These are phyloP conservation scores for Saccharomyces kudriavzevii DNA, from an alignment of 805 yeast genomes.

Conservation along the genomic window DNA sequence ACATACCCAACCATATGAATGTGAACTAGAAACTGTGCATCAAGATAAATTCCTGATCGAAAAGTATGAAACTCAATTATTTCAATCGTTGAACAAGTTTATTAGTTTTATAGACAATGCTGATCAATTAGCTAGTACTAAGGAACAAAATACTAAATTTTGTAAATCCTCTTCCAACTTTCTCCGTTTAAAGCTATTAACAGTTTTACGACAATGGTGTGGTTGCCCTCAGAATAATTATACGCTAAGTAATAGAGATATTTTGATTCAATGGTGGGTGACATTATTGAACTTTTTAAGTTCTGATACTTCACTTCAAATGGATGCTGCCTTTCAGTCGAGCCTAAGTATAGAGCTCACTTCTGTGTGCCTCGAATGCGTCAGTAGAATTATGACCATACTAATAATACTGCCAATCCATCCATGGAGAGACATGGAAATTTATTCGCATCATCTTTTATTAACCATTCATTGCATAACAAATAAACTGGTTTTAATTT, in stretches of 20 bases:
- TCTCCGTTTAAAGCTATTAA: slow-evolving; percentile 6
- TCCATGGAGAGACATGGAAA: slow-evolving; percentile 12
- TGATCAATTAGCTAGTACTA: background rate
- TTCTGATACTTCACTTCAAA: slow-evolving; percentile 8
- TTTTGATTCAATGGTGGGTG: slow-evolving; percentile 30
- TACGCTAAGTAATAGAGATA: slow-evolving; percentile 10
- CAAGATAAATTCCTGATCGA: background rate
- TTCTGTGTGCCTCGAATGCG: slow-evolving; percentile 29
- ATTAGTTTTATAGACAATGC: slow-evolving; percentile 13
- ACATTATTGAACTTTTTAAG: slow-evolving; percentile 21
- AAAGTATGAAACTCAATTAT: slow-evolving; percentile 14
- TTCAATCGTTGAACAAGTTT: slow-evolving; percentile 19
- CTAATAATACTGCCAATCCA: slow-evolving; percentile 12
- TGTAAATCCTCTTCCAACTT: slow-evolving; percentile 3
- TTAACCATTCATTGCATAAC: slow-evolving; percentile 24
- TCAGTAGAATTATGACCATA: slow-evolving; percentile 27
- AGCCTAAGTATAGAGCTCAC: slow-evolving; percentile 16
- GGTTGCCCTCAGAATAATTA: background rate
- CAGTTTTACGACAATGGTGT: slow-evolving; percentile 3
- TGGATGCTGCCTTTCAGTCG: slow-evolving; percentile 4
- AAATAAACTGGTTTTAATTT: slow-evolving; percentile 18
- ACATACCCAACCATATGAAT: background rate
- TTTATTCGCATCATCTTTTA: slow-evolving; percentile 21
- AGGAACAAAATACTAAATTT: background rate
- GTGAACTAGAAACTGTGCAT: background rate